These are phyloP conservation scores for Leishmania martiniquensis DNA, from an alignment of 208 protist genomes.

Conservation along the genomic window DNA sequence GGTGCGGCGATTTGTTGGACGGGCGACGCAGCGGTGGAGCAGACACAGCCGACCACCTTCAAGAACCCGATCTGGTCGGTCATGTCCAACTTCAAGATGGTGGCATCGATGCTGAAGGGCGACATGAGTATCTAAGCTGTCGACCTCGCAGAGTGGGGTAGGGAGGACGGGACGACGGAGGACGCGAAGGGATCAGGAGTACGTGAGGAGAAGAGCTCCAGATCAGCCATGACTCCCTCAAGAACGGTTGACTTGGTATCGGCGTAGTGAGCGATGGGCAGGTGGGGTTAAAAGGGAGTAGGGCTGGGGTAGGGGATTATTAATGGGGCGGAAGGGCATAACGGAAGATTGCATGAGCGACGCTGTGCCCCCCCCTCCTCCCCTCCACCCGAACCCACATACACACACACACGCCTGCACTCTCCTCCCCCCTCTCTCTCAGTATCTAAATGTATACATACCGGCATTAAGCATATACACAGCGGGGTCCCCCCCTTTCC, in stretches of 20 bases:
- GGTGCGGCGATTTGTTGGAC: constrained; percentile 48
- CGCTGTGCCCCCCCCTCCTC: background rate
- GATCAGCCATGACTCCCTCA: background rate
- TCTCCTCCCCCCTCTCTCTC: no score
- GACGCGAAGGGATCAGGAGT: no score
- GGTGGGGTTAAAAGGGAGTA: background rate
- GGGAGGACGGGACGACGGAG: background rate
- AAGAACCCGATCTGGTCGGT: constrained; percentile 61
- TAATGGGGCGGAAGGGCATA: background rate
- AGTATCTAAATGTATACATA: constrained; percentile 2
- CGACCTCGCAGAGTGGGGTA: background rate
- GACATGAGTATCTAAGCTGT: constrained; percentile 39
- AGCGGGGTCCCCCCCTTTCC: no score
- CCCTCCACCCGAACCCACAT: background rate
- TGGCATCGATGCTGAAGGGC: constrained; percentile 47
- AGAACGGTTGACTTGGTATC: background rate
- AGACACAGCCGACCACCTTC: constrained; percentile 48
- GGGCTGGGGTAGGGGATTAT: background rate
- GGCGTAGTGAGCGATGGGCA: background rate
- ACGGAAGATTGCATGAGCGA: background rate
- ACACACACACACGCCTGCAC: background rate
- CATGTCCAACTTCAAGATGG: constrained; percentile 55
- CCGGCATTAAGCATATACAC: background rate
- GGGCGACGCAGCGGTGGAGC: constrained; percentile 45
- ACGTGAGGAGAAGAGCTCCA: background rate